These are phyloP conservation scores for Leptographium flavum DNA, from an alignment of 2,329 filamentous ascomycete species.

Conservation along the genomic window DNA sequence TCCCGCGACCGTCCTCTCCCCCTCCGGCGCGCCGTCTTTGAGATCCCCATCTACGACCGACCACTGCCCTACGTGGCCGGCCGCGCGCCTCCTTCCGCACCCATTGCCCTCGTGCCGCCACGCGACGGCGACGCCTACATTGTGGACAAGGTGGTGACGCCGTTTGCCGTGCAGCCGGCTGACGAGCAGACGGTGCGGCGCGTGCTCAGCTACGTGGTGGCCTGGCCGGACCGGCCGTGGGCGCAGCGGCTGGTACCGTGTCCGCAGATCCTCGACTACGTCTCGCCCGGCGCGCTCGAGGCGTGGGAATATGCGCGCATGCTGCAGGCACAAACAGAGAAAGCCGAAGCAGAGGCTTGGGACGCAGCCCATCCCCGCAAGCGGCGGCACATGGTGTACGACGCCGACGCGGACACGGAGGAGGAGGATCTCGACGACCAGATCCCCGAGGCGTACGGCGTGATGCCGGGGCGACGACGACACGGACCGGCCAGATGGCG, in stretches of 20 bases:
- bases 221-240: constrained; percentile 35
- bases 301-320: constrained; percentile 37
- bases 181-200: constrained; percentile 14
- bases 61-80: constrained; percentile 27
- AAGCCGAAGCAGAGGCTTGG: neutral
- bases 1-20: neutral
- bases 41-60: constrained; percentile 19
- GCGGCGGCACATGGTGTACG: too few species aligned
- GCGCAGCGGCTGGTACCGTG: constrained; percentile 31
- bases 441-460: too few species aligned
- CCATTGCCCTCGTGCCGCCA: constrained; percentile 31
- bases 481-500: too few species aligned
- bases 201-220: constrained; percentile 38
- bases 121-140: constrained; percentile 45
- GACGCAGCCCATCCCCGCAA: neutral
- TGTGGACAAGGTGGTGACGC: constrained; percentile 34
- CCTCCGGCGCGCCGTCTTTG: constrained; percentile 10
- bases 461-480: too few species aligned
- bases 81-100: constrained; percentile 31
- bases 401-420: too few species aligned
- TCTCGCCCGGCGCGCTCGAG: constrained; percentile 41
- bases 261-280: constrained; percentile 39
- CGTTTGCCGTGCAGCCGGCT: constrained; percentile 15
- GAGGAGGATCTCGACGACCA: too few species aligned
- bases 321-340: constrained; percentile 21